These are phyloP conservation scores for Daldinia childiae DNA, from an alignment of 495 filamentous ascomycete genomes.

Conservation along the genomic window DNA sequence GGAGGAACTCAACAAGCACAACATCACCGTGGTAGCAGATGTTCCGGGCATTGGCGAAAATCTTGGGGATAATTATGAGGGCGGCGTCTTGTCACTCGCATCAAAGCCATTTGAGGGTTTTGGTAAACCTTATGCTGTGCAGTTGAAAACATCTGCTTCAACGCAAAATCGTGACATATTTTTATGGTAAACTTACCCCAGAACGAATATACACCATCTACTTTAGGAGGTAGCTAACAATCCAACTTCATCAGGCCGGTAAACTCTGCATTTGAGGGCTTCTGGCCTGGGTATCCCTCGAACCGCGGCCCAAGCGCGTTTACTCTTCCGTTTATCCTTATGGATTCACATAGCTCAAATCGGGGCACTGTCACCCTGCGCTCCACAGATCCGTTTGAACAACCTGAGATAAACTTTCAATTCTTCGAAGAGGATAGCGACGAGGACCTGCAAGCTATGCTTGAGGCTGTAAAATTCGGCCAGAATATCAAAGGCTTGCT, in stretches of 20 bases:
- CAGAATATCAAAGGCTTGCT: constrained; percentile 42
- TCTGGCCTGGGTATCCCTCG: constrained; percentile 46
- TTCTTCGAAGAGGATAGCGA: constrained; percentile 54
- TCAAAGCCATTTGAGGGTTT: constrained; percentile 24
- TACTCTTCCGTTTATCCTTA: constrained; percentile 37
- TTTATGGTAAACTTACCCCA: constrained; percentile 31
- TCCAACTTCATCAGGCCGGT: constrained; percentile 32
- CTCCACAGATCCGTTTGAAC: constrained; percentile 57
- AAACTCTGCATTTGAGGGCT: constrained; percentile 48
- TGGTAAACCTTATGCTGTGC: constrained; percentile 38
- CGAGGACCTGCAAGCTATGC: constrained; percentile 54
- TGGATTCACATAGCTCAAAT: constrained; percentile 49
- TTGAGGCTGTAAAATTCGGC: constrained; percentile 56
- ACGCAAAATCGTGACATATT: constrained; percentile 32
- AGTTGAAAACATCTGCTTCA: constrained; percentile 45
- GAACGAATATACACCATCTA: too few species aligned
- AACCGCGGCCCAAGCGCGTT: constrained; percentile 29
- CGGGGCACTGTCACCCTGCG: constrained; percentile 54
- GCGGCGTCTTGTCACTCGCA: constrained; percentile 42
- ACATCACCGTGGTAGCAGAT: constrained; percentile 58
- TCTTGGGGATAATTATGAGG: constrained; percentile 64
- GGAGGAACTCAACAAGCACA: constrained; percentile 57
- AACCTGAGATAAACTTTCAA: constrained; percentile 58
- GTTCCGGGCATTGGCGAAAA: constrained; percentile 66
- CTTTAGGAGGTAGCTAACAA: too few species aligned